These are phyloP conservation scores for Eucalyptus pauciflora DNA, from an alignment of 345 rosid species.

Conservation along the genomic window DNA sequence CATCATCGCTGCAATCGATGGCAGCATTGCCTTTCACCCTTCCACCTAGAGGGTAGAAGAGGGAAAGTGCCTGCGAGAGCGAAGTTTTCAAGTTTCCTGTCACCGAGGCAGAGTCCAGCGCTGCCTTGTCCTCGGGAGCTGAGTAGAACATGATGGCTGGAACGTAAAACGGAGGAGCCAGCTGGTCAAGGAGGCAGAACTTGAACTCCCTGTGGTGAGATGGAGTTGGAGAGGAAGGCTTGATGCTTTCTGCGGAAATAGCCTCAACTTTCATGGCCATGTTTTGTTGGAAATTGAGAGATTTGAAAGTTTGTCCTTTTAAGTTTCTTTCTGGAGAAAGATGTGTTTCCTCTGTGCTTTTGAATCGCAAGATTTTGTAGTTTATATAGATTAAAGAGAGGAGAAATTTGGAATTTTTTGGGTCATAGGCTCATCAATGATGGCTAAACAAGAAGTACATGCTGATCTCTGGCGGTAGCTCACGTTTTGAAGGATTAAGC, in stretches of 20 bases:
- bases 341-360: not conserved
- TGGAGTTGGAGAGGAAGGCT: not conserved
- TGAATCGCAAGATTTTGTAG: not conserved
- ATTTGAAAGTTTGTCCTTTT: not conserved
- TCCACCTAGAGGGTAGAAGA: not conserved
- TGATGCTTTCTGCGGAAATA: not conserved
- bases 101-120: not conserved
- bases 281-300: not conserved
- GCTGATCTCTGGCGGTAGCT: not conserved
- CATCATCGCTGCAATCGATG: not conserved
- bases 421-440: not conserved
- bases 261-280: not conserved
- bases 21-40: not conserved
- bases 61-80: not conserved
- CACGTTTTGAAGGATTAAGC: not conserved
- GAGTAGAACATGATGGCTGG: not conserved
- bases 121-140: not conserved
- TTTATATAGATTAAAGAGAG: not conserved
- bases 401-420: not conserved
- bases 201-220: not conserved
- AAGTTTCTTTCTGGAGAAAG: not conserved
- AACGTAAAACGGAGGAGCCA: not conserved
- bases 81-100: not conserved
- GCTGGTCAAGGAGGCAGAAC: not conserved
- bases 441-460: not conserved